These are phyloP conservation scores for Myxozyma melibiosi DNA, from an alignment of 805 yeast genomes.

Conservation along the genomic window DNA sequence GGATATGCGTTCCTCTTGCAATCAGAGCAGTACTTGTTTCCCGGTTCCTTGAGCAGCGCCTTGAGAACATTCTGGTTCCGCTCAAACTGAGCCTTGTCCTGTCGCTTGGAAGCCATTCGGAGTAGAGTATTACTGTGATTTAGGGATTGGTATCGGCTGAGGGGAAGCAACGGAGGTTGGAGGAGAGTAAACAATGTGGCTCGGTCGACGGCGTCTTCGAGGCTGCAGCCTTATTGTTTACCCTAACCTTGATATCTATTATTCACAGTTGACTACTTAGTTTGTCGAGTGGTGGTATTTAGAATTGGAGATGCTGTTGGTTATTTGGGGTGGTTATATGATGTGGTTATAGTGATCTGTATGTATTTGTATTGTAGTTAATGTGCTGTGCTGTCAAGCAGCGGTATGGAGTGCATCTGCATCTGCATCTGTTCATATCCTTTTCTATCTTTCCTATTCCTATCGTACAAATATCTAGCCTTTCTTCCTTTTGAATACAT, in stretches of 20 bases:
- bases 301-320: too few relatives aligned
- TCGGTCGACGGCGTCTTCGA: too few relatives aligned
- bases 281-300: too few relatives aligned
- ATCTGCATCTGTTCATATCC: too few relatives aligned
- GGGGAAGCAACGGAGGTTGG: too few relatives aligned
- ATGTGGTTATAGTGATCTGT: too few relatives aligned
- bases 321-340: too few relatives aligned
- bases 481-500: not conserved
- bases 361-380: not conserved
- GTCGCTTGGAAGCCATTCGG: slow-evolving; percentile 31
- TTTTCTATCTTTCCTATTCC: too few relatives aligned
- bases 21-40: slow-evolving; percentile 83
- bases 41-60: slow-evolving; percentile 72
- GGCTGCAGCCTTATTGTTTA: not conserved
- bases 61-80: slow-evolving; percentile 71
- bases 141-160: not conserved
- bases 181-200: too few relatives aligned
- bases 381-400: too few relatives aligned
- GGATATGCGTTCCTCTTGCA: slow-evolving; percentile 90
- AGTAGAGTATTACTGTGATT: not conserved
- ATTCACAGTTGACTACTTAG: too few relatives aligned
- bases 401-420: too few relatives aligned
- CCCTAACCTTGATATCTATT: not conserved
- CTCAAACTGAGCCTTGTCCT: slow-evolving; percentile 44
- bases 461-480: not conserved